phyloP scores from a whole-genome alignment of 352 stramenopile genomes.

The Phytophthora melonis region DNA sequence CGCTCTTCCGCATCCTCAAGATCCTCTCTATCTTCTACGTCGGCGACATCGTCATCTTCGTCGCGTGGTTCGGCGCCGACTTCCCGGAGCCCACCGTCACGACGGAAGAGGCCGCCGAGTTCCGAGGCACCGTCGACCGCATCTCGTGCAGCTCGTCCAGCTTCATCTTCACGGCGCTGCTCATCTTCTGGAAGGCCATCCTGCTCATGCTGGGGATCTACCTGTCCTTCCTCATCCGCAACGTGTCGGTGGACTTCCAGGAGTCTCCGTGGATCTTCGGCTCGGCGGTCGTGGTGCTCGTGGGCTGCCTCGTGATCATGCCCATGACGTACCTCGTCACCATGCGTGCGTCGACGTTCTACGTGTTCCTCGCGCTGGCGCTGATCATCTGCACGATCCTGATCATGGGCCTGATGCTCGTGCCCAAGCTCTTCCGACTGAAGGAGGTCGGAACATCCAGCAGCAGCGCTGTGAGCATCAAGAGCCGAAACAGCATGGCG shows the following conservation, averaged over 20 bases:
- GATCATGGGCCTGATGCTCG: conserved; percentile 57
- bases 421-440: conserved; percentile 51
- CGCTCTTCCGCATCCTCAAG: conserved; percentile 48
- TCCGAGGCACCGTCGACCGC: conserved; percentile 38
- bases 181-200: conserved; percentile 72
- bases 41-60: conserved; percentile 50
- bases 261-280: conserved; percentile 74
- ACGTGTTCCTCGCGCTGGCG: conserved; percentile 38
- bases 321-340: conserved; percentile 62
- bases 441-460: conserved; percentile 24
- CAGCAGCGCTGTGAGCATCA: neutral
- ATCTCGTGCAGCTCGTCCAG: conserved; percentile 50
- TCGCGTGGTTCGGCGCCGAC: conserved; percentile 45
- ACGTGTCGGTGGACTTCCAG: conserved; percentile 74
- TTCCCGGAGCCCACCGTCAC: conserved; percentile 40
- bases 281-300: conserved; percentile 57
- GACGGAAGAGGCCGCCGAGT: conserved; percentile 28
- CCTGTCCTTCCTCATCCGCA: conserved; percentile 68
- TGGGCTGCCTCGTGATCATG: conserved; percentile 56
- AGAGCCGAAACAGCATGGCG: conserved; percentile 3
- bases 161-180: conserved; percentile 60
- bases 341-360: conserved; percentile 49
- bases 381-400: conserved; percentile 46
- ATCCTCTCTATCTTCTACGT: conserved; percentile 47
- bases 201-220: conserved; percentile 54